Conservation (phyloP, 345 rosid genomes). For the Populus davidiana region DNA sequence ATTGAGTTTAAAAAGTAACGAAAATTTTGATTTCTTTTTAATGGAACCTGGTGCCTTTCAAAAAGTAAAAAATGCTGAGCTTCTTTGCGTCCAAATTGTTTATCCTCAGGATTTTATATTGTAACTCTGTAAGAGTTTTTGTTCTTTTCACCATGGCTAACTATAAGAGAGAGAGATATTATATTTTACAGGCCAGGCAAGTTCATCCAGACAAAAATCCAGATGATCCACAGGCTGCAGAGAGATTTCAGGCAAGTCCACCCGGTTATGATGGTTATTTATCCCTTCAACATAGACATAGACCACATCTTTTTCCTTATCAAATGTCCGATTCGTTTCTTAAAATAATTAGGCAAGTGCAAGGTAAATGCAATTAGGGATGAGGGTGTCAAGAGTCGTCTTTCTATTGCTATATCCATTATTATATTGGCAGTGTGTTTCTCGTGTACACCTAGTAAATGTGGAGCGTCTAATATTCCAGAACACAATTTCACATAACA, state of each 20-base stretch:
- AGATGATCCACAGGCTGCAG: slow-evolving; percentile 66
- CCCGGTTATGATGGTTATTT: not conserved
- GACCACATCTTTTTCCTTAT: not conserved
- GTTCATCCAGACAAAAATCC: slow-evolving; percentile 85
- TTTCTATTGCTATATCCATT: no score
- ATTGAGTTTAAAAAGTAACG: not conserved
- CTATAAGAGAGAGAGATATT: not conserved
- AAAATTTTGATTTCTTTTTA: not conserved
- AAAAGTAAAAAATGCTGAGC: not conserved
- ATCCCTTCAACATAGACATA: not conserved
- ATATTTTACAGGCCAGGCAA: slow-evolving; percentile 56
- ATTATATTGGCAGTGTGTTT: not conserved
- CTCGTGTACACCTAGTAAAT: not conserved
- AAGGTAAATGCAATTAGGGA: not conserved
- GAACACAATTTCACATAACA: not conserved
- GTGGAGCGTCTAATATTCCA: not conserved
- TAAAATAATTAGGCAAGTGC: not conserved
- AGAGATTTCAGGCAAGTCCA: slow-evolving; percentile 55
- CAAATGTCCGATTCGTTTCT: not conserved
- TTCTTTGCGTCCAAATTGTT: not conserved
- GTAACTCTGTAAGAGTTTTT: not conserved
- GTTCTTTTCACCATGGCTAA: not conserved
- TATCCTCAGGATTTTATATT: not conserved
- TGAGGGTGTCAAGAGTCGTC: no score
- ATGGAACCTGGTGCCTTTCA: not conserved